Percentiles rank a stretch among this genome's conserved stretches.
phyloP scores from a whole-genome alignment of 805 yeast genomes.

The Candida piceae region DNA sequence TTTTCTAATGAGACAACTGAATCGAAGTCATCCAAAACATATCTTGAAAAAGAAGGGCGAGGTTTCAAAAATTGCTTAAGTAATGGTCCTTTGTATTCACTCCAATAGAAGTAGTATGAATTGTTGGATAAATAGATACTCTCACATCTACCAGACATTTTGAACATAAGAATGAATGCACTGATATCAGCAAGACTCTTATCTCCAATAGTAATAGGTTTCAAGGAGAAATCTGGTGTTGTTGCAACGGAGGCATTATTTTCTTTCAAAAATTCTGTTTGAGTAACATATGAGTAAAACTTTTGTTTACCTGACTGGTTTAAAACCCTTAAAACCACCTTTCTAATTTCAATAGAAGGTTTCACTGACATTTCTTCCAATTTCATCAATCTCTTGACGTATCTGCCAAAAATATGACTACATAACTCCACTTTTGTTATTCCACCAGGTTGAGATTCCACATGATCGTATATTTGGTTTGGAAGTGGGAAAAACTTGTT shows the following conservation, averaged over 20 bases:
- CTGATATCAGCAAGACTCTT: slow-evolving; percentile 13
- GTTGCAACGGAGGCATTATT: slow-evolving; percentile 17
- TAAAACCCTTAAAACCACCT: not conserved
- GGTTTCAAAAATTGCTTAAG: slow-evolving; percentile 1
- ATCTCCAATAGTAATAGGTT: slow-evolving; percentile 1
- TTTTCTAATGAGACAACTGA: too few relatives aligned
- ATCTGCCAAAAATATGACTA: slow-evolving; percentile 34
- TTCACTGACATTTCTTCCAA: not conserved
- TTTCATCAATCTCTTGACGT: not conserved
- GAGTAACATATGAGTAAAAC: slow-evolving; percentile 60
- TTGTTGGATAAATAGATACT: slow-evolving; percentile 7
- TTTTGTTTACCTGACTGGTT: slow-evolving; percentile 57
- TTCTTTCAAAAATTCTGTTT: slow-evolving; percentile 32
- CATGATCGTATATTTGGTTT: slow-evolving; percentile 52
- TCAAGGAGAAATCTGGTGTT: not conserved
- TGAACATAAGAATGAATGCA: slow-evolving; percentile 2
- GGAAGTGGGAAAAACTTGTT: slow-evolving; percentile 61
- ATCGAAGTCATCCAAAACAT: not conserved
- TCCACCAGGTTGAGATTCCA: slow-evolving; percentile 42
- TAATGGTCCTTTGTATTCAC: slow-evolving; percentile 12
- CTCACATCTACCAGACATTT: slow-evolving; percentile 4
- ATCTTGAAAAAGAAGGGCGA: not conserved
- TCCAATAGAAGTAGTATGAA: slow-evolving; percentile 10
- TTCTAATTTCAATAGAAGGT: not conserved
- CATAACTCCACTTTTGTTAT: slow-evolving; percentile 53